Evolutionary conservation across 345 rosid species (phyloP).

Genomic region (Nephelium lappaceum): DNA sequence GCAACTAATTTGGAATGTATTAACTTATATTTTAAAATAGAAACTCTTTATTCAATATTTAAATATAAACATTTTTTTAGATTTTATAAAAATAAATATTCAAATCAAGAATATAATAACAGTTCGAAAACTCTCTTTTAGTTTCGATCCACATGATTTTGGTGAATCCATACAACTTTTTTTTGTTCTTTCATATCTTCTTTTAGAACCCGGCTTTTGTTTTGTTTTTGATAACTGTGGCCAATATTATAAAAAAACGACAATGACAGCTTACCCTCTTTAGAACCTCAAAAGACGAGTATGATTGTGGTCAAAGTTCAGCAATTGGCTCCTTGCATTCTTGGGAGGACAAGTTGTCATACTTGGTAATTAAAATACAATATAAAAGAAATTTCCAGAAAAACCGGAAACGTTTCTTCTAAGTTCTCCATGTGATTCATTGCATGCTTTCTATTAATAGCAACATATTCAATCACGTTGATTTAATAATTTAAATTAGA

Average conservation of each 20-base stretch:
- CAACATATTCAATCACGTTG: neutral
- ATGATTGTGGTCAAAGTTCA: constrained; percentile 11
- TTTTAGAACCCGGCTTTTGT: too few species aligned
- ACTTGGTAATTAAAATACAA: neutral
- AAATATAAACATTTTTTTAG: too few species aligned
- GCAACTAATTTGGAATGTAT: too few species aligned
- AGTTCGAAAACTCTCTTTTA: too few species aligned
- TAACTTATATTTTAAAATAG: too few species aligned
- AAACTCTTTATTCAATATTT: too few species aligned
- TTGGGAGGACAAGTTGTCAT: constrained; percentile 7
- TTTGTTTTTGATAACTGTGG: neutral
- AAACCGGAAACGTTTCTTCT: neutral
- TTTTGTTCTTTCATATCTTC: too few species aligned
- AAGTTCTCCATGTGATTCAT: neutral
- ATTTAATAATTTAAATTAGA: too few species aligned
- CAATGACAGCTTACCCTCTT: neutral
- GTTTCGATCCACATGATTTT: too few species aligned
- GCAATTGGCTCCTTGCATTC: constrained; percentile 1
- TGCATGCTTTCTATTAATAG: neutral
- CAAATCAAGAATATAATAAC: too few species aligned
- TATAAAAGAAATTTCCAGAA: constrained; percentile 8
- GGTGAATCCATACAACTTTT: too few species aligned
- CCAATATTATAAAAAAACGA: neutral
- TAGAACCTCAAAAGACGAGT: constrained; percentile 4
- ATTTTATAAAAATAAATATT: too few species aligned